These are phyloP conservation scores for Fusarium sp. DNA, from an alignment of 2,329 filamentous ascomycete species.

Conservation along the genomic window DNA sequence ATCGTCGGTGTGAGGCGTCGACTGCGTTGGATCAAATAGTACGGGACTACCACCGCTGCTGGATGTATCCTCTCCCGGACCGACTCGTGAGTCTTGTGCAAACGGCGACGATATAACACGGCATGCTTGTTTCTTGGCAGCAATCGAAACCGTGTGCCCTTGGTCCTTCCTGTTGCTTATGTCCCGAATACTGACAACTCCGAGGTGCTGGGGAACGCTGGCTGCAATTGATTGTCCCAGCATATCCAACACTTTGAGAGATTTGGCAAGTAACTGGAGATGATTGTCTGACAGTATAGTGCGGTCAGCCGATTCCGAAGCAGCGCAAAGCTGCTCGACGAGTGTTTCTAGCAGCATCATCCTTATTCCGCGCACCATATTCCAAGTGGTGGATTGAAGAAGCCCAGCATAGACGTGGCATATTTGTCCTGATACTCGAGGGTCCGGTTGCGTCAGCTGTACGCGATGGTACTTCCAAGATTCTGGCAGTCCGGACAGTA, in stretches of 20 bases:
- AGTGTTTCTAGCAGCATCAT: slow-evolving; percentile 61
- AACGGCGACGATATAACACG: slow-evolving; percentile 44
- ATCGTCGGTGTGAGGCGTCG: slow-evolving; percentile 47
- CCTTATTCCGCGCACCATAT: slow-evolving; percentile 56
- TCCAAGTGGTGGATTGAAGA: slow-evolving; percentile 59
- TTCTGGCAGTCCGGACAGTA: slow-evolving; percentile 52
- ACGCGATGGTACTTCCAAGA: slow-evolving; percentile 56
- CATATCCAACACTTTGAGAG: slow-evolving; percentile 50
- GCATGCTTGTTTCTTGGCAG: slow-evolving; percentile 42
- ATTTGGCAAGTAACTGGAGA: slow-evolving; percentile 50
- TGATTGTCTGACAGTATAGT: slow-evolving; percentile 44
- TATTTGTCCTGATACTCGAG: slow-evolving; percentile 52
- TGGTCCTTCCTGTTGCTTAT: slow-evolving; percentile 38
- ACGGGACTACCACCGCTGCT: slow-evolving; percentile 44
- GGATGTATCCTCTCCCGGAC: slow-evolving; percentile 18
- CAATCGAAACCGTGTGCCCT: slow-evolving; percentile 40
- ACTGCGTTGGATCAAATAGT: slow-evolving; percentile 53
- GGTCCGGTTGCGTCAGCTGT: slow-evolving; percentile 51
- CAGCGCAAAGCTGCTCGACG: slow-evolving; percentile 52
- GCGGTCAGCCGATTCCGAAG: slow-evolving; percentile 23
- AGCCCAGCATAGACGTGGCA: slow-evolving; percentile 60
- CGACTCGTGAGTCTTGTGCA: slow-evolving; percentile 32
- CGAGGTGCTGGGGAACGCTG: slow-evolving; percentile 61
- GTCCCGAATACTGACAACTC: slow-evolving; percentile 55
- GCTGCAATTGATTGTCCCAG: slow-evolving; percentile 56